phyloP scores from a whole-genome alignment of 1,284 basidiomycete genomes.

The Ceratobasidium sp. region DNA sequence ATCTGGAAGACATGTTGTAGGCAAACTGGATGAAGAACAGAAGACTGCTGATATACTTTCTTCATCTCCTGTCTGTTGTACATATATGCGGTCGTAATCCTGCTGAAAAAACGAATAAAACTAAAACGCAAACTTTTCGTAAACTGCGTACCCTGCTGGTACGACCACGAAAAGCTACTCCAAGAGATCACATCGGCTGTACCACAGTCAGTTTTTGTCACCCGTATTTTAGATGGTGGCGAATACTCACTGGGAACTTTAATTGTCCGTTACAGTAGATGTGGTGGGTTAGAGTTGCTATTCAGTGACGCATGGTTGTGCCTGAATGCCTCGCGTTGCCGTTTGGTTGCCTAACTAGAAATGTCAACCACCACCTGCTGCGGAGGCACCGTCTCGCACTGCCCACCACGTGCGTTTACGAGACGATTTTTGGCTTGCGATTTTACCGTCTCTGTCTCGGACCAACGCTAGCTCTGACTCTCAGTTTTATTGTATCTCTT shows the following conservation, averaged over 20 bases:
- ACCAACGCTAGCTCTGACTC: too few relatives aligned
- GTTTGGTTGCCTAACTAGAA: background rate
- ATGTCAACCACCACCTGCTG: background rate
- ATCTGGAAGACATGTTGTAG: background rate
- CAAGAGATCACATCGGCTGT: too few relatives aligned
- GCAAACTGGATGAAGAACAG: background rate
- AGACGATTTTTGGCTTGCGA: slow-evolving; percentile 1
- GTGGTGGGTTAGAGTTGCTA: background rate
- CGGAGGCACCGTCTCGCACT: background rate
- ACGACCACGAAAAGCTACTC: too few relatives aligned
- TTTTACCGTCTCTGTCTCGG: slow-evolving; percentile 7
- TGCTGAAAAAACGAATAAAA: background rate
- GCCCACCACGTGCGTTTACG: background rate
- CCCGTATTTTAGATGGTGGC: too few relatives aligned
- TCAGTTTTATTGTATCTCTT: too few relatives aligned
- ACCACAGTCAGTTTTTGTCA: too few relatives aligned
- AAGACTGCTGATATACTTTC: background rate
- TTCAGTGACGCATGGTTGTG: background rate
- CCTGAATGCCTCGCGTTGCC: background rate
- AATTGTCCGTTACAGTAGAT: background rate
- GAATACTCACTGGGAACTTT: too few relatives aligned
- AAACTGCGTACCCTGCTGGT: background rate
- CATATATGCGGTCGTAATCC: background rate
- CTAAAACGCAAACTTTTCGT: background rate
- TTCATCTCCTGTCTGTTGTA: background rate